Percentiles rank a stretch among this genome's conserved stretches.
Conservation (phyloP, 306 rosid genomes). For the Quercus variabilis region DNA sequence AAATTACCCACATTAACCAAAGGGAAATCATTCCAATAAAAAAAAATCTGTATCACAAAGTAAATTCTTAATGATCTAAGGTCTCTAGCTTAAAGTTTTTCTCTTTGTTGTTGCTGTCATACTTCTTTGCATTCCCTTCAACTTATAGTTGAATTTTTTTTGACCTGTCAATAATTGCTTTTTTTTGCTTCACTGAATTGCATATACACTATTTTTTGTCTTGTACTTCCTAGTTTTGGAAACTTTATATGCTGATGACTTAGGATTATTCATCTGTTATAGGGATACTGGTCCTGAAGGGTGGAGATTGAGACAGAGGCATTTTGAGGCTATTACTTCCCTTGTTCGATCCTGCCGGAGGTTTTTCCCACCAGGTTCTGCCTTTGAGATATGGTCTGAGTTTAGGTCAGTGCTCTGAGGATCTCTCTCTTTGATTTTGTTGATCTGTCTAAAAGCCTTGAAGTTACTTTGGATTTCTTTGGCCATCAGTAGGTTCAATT, state of each 20-base stretch:
- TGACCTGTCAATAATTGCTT: neutral
- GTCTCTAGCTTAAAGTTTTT: slow-evolving; percentile 6
- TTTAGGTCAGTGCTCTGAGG: slow-evolving; percentile 63
- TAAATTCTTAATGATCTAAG: neutral
- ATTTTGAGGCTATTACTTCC: slow-evolving; percentile 84
- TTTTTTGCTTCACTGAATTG: slow-evolving; percentile 9
- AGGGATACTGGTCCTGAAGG: slow-evolving; percentile 99
- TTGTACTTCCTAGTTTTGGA: slow-evolving; percentile 2
- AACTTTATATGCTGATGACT: slow-evolving; percentile 16
- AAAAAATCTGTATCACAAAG: neutral
- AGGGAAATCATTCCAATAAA: neutral
- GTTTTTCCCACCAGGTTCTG: slow-evolving; percentile 90
- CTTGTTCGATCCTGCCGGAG: slow-evolving; percentile 96
- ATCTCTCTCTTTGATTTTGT: slow-evolving; percentile 21
- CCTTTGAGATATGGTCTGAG: slow-evolving; percentile 96
- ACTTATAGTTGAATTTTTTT: neutral
- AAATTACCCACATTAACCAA: no score
- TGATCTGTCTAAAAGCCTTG: neutral
- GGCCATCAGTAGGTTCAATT: slow-evolving; percentile 20
- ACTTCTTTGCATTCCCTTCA: slow-evolving; percentile 13
- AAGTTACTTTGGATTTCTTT: neutral
- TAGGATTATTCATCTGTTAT: slow-evolving; percentile 32
- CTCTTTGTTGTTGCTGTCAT: slow-evolving; percentile 8
- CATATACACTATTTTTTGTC: slow-evolving; percentile 4
- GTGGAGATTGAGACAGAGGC: slow-evolving; percentile 92